Conservation (phyloP, 2,329 filamentous ascomycete species). For the Triangularia verruculosa region DNA sequence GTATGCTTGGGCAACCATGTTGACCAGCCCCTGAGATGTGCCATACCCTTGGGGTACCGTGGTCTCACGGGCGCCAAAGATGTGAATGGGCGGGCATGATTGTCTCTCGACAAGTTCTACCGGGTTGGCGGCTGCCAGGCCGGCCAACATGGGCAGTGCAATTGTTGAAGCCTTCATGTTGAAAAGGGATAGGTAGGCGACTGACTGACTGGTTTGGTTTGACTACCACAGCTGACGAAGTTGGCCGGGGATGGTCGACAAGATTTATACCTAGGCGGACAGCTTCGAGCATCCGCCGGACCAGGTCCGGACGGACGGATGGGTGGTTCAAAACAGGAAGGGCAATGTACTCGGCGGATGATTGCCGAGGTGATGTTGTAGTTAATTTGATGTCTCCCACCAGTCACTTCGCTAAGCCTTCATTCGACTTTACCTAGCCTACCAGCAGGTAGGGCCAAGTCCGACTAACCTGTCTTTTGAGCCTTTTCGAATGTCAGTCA, state of each 20-base stretch:
- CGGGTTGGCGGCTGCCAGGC: slow-evolving; percentile 50
- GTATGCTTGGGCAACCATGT: slow-evolving; percentile 45
- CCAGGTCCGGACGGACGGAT: slow-evolving; percentile 18
- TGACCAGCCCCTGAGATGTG: slow-evolving; percentile 47
- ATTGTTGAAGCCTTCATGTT: slow-evolving; percentile 26
- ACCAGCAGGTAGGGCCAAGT: no score
- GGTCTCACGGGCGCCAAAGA: slow-evolving; percentile 48
- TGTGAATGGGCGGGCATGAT: slow-evolving; percentile 43
- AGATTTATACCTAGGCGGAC: slow-evolving; percentile 9
- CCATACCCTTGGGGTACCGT: slow-evolving; percentile 52
- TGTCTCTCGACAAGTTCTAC: slow-evolving; percentile 48
- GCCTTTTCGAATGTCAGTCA: no score
- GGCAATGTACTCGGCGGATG: not conserved
- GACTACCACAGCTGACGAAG: not conserved
- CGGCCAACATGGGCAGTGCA: slow-evolving; percentile 29
- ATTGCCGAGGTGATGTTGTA: not conserved
- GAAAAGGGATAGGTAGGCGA: slow-evolving; percentile 13
- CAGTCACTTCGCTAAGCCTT: no score
- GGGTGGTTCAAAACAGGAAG: slow-evolving; percentile 12
- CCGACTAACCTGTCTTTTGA: no score
- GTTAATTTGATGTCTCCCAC: not conserved
- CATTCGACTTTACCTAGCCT: no score
- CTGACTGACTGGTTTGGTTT: not conserved
- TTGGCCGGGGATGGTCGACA: not conserved
- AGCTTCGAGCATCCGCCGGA: not conserved